A percentile compares a stretch with the other conserved stretches of the same genome.
Evolutionary conservation across 371 early-diverging fungal genomes (phyloP).

Genomic region (Mucor piriformis): DNA sequence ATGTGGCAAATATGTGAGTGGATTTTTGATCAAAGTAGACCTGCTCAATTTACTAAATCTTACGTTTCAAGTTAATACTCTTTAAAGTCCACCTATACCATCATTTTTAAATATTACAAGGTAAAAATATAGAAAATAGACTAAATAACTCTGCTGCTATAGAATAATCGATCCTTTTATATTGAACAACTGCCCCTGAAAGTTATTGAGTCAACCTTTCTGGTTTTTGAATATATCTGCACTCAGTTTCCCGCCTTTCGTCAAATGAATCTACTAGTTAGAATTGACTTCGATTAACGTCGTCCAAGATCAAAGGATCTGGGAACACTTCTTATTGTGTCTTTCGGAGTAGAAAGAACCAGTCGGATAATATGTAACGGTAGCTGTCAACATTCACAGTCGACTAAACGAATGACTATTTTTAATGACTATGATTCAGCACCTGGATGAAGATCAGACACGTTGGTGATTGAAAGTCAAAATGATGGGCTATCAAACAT

Average conservation of each 20-base stretch:
- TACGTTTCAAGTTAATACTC: constrained; percentile 3
- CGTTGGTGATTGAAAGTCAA: neutral
- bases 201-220: too few relatives aligned
- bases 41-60: neutral
- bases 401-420: constrained; percentile 1
- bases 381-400: too few relatives aligned
- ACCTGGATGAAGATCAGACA: neutral
- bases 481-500: constrained; percentile 7
- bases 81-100: constrained; percentile 2
- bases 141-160: neutral
- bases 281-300: too few relatives aligned
- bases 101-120: constrained; percentile 6
- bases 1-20: neutral
- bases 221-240: too few relatives aligned
- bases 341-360: constrained; percentile 1
- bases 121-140: too few relatives aligned
- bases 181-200: too few relatives aligned
- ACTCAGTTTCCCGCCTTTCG: too few relatives aligned
- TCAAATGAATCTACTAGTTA: too few relatives aligned
- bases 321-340: too few relatives aligned
- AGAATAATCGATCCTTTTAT: too few relatives aligned
- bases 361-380: too few relatives aligned
- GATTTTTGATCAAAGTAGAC: neutral
- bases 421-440: constrained; percentile 3
- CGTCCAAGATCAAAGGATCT: too few relatives aligned